These are phyloP conservation scores for Lumnitzera racemosa DNA, from an alignment of 345 rosid genomes.

Conservation along the genomic window DNA sequence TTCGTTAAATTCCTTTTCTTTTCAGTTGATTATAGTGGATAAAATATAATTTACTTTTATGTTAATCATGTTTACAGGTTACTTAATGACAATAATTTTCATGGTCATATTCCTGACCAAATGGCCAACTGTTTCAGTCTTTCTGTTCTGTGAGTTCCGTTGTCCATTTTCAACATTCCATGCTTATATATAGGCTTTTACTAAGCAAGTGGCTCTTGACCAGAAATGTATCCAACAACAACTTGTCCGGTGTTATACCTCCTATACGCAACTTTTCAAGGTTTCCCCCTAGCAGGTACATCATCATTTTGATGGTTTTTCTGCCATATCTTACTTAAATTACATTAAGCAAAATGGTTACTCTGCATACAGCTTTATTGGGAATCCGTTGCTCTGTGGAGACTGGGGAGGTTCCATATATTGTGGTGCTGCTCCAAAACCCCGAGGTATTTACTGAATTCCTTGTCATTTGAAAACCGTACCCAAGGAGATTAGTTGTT, in stretches of 20 bases:
- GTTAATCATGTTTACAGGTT: slow-evolving; percentile 31
- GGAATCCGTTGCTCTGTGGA: slow-evolving; percentile 79
- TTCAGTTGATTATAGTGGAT: not conserved
- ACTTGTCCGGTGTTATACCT: slow-evolving; percentile 70
- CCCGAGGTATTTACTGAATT: slow-evolving; percentile 36
- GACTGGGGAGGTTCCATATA: slow-evolving; percentile 80
- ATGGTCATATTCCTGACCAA: slow-evolving; percentile 79
- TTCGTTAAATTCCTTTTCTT: not conserved
- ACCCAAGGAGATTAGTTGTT: not conserved
- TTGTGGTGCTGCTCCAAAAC: slow-evolving; percentile 36
- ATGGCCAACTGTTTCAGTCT: slow-evolving; percentile 78
- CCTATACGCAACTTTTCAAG: slow-evolving; percentile 52
- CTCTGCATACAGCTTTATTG: slow-evolving; percentile 42
- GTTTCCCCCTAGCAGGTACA: slow-evolving; percentile 61
- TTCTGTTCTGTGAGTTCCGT: slow-evolving; percentile 39
- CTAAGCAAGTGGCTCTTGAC: not conserved
- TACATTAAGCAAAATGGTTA: slow-evolving; percentile 7
- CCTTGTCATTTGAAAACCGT: not conserved
- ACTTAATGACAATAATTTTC: slow-evolving; percentile 63
- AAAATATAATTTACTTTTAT: not conserved
- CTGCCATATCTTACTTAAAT: slow-evolving; percentile 46
- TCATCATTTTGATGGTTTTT: not conserved
- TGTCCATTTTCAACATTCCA: not conserved
- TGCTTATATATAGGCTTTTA: not conserved
- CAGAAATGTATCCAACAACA: slow-evolving; percentile 88